phyloP scores from a whole-genome alignment of 768 basidiomycete species.

The Xerocomus spinulosus region DNA sequence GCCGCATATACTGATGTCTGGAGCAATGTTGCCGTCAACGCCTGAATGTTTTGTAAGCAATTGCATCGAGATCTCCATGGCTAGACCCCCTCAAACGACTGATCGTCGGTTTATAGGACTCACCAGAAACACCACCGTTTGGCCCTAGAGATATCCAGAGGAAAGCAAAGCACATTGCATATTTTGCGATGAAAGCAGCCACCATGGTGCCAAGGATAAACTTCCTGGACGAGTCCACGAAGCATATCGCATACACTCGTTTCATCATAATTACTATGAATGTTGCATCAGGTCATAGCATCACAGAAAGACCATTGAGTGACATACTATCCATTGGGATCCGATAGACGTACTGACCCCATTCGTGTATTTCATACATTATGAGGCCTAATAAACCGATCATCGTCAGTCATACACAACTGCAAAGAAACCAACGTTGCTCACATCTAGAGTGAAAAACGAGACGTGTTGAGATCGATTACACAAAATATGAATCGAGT shows the following conservation, averaged over 20 bases:
- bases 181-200: slow-evolving; percentile 5
- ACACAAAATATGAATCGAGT: not conserved
- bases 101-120: not conserved
- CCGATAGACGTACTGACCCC: slow-evolving; percentile 13
- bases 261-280: slow-evolving; percentile 17
- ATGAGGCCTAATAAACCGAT: slow-evolving; percentile 7
- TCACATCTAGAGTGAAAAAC: slow-evolving; percentile 9
- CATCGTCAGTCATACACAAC: not conserved
- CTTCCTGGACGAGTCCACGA: slow-evolving; percentile 5
- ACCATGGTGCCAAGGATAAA: slow-evolving; percentile 6
- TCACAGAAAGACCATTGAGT: not conserved
- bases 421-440: not conserved
- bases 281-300: not conserved
- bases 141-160: slow-evolving; percentile 12
- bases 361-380: slow-evolving; percentile 13
- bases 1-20: slow-evolving; percentile 4
- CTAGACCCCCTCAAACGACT: no score
- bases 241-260: slow-evolving; percentile 15
- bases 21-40: not conserved
- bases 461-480: no score
- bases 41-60: not conserved
- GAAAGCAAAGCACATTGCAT: not conserved
- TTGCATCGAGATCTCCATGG: not conserved
- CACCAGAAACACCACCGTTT: not conserved
- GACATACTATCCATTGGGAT: slow-evolving; percentile 14